Percentiles rank a stretch among this genome's conserved stretches.
These are phyloP conservation scores for Glutinoglossum americanum DNA, from an alignment of 495 filamentous ascomycete genomes.

Conservation along the genomic window DNA sequence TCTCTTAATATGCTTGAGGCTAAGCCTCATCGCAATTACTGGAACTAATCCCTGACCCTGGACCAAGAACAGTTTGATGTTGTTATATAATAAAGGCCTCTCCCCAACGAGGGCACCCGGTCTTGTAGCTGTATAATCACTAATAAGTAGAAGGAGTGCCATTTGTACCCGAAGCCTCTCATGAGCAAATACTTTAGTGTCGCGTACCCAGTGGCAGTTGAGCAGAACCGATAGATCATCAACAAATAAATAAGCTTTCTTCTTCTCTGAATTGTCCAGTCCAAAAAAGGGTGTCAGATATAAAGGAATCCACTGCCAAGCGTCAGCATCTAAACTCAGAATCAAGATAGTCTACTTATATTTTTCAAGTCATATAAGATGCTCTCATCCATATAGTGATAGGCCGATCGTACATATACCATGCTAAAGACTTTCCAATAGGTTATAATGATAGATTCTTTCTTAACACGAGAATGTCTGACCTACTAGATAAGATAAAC, in stretches of 20 bases:
- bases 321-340: not conserved
- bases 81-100: constrained; percentile 4
- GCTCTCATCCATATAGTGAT: not conserved
- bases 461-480: not conserved
- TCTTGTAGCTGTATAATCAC: constrained; percentile 3
- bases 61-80: constrained; percentile 3
- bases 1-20: constrained; percentile 6
- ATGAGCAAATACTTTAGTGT: not conserved
- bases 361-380: not conserved
- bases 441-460: not conserved
- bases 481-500: not conserved
- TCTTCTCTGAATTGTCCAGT: not conserved
- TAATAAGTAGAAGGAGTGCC: constrained; percentile 6
- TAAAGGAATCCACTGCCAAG: not conserved
- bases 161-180: not conserved
- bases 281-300: not conserved
- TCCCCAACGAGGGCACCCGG: constrained; percentile 4
- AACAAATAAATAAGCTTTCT: not conserved
- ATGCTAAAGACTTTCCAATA: not conserved
- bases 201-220: not conserved
- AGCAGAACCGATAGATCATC: not conserved
- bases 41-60: not conserved
- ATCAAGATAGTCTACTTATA: not conserved
- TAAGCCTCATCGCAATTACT: constrained; percentile 3
- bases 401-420: not conserved